Evolutionary conservation across 2,329 filamentous ascomycete species (phyloP).

Genomic region (Sporothrix pallida): DNA sequence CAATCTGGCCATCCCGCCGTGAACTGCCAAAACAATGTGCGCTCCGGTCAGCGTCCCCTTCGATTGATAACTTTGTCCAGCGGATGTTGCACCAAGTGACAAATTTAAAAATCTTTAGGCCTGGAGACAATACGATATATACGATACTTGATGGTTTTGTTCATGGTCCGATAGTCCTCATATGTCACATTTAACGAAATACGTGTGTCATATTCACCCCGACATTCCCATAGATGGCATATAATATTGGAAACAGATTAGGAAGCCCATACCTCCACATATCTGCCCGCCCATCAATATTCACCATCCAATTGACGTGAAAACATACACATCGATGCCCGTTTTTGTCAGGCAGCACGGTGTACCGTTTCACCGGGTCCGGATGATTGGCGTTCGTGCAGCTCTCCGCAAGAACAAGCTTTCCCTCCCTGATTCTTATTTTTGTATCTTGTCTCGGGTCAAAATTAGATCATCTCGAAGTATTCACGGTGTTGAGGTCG

Average conservation of each 20-base stretch:
- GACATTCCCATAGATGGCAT: not conserved
- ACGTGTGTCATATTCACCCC: not conserved
- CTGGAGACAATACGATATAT: not conserved
- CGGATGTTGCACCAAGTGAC: no score
- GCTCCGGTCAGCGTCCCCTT: not conserved
- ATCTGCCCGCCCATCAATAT: not conserved
- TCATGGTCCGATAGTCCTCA: not conserved
- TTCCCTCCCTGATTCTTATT: not conserved
- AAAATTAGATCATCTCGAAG: not conserved
- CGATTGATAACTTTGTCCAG: not conserved
- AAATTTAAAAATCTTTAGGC: no score
- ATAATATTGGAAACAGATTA: not conserved
- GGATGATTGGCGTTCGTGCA: no score
- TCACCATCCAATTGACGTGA: not conserved
- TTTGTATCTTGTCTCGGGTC: not conserved
- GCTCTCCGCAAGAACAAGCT: slow-evolving; percentile 18
- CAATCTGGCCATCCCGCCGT: not conserved
- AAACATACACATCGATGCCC: not conserved
- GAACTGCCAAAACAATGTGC: not conserved
- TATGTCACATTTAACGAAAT: not conserved
- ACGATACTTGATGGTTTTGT: not conserved
- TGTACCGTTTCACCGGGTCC: not conserved
- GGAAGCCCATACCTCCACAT: not conserved
- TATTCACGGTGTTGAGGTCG: not conserved
- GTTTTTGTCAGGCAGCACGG: not conserved